Base-by-base conservation (phyloP, 805 yeast genomes). In the Candida taoyuanica region DNA sequence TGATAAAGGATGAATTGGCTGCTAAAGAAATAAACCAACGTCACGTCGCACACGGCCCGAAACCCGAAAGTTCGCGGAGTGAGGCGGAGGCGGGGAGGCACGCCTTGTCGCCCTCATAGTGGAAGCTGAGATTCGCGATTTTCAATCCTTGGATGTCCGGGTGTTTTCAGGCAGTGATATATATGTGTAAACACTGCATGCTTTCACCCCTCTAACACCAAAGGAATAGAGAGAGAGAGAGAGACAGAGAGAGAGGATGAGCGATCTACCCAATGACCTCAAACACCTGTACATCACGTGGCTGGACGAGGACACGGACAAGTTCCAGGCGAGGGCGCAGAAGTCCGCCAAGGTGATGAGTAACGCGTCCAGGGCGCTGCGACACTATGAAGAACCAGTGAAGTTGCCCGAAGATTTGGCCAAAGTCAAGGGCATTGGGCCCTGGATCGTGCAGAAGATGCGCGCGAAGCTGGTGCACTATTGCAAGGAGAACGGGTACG, bases 391-490 rank as follows among this genome's bases (percentile, higher is more conserved):
- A 0, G 67, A 58, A 0, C 62, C 65, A 11, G 68, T 85, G 18
- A 50, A 55, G 14, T 17, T 18, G 29, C 24, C 93, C 1, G 61
- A 63, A 20, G 78, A 84, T 37, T 63, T 91, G 32, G 58, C 60
- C 12, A 67, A 69, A 48, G 66, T 91, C 29, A 79, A 73, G 42
- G 83, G 67, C 34, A 70, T 91, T 24, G 98, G 98, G 1, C 81
- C 76, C 8, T 78, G 80, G 40, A 78, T 84, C 9, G 76, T 84
- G 23, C 61, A 58, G 3, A 52, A 60, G 25, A 61, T 91, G 42
- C 64, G 68, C 19, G 56, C 63, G 31, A 70, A 67, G 44, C 59
- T 85, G 18, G 46, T 58, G 13, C 52, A 53, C 3, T 72, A 85
- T 59, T 87, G 95, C 52, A 50, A 60, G 14, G 74, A 70, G 7